Evolutionary conservation across 768 basidiomycete species (phyloP).

Genomic region (Auricularia cornea): DNA sequence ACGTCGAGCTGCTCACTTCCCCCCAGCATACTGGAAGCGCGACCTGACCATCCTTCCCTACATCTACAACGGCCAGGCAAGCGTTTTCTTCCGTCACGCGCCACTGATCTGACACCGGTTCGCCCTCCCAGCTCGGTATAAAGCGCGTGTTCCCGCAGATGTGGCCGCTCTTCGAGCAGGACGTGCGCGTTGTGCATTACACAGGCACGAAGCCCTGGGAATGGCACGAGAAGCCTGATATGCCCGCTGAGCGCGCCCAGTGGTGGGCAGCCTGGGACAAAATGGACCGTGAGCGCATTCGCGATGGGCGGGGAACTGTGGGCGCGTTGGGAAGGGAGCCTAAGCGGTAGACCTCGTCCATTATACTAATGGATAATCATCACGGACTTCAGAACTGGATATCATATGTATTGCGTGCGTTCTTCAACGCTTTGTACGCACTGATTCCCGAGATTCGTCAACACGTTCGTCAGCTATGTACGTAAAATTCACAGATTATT

Average conservation of each 20-base stretch:
- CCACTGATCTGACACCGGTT: too few species aligned
- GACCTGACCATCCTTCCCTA: conserved; percentile 5
- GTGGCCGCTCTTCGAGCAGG: conserved; percentile 4
- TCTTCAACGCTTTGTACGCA: too few species aligned
- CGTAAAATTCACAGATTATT: too few species aligned
- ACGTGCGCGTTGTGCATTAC: conserved; percentile 5
- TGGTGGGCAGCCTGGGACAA: conserved; percentile 5
- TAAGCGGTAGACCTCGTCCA: too few species aligned
- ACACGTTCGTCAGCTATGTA: too few species aligned
- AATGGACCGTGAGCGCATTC: background rate
- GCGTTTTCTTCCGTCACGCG: background rate
- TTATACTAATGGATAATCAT: too few species aligned
- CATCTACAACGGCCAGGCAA: conserved; percentile 6
- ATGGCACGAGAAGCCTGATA: conserved; percentile 4
- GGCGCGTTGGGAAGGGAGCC: too few species aligned
- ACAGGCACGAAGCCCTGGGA: conserved; percentile 9
- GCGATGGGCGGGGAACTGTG: too few species aligned
- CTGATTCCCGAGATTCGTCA: too few species aligned
- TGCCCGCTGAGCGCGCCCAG: conserved; percentile 5
- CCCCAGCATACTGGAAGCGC: conserved; percentile 5
- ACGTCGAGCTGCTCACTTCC: background rate
- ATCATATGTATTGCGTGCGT: too few species aligned
- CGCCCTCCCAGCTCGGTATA: conserved; percentile 8
- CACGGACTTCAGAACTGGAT: too few species aligned
- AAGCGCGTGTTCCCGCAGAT: conserved; percentile 7